Percentiles rank a stretch among this genome's conserved stretches.
Conservation (phyloP, 1,284 basidiomycete species). For the Blastosporella zonata region DNA sequence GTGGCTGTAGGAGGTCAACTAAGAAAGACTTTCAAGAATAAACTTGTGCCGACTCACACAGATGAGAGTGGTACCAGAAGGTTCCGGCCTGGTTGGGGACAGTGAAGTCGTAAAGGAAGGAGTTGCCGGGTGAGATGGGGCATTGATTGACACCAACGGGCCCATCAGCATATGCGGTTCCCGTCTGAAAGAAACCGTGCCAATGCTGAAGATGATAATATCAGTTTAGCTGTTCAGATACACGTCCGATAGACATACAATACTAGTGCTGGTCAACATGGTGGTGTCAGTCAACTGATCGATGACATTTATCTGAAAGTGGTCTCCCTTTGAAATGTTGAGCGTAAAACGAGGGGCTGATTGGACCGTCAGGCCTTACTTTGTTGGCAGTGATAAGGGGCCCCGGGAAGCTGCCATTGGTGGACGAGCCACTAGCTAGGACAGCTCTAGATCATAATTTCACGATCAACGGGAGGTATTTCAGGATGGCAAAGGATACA, state of each 20-base stretch:
- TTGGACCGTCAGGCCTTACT: conserved; percentile 11
- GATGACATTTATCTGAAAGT: conserved; percentile 30
- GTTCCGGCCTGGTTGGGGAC: conserved; percentile 37
- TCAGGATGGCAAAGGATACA: background rate
- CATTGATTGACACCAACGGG: conserved; percentile 34
- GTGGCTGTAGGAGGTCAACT: conserved; percentile 24
- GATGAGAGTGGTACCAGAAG: conserved; percentile 25
- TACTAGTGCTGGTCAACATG: conserved; percentile 29
- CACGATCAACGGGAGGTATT: background rate
- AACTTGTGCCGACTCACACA: background rate
- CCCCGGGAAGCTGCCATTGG: conserved; percentile 28
- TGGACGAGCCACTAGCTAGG: background rate
- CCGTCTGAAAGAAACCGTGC: conserved; percentile 36
- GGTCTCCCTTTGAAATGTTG: conserved; percentile 19
- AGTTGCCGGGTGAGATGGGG: conserved; percentile 33
- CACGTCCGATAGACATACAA: conserved; percentile 24
- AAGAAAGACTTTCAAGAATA: background rate
- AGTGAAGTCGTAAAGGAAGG: conserved; percentile 32
- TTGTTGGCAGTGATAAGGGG: conserved; percentile 30
- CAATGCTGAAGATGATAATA: conserved; percentile 17
- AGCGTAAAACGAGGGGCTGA: too few relatives aligned
- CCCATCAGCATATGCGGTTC: conserved; percentile 33
- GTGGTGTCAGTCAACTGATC: conserved; percentile 29
- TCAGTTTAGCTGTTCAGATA: background rate
- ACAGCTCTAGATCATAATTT: background rate